Percentiles rank a stretch among this genome's conserved stretches.
phyloP scores from a whole-genome alignment of 225 moss, liverwort and hornwort species.

The Pleurozium schreberi region DNA sequence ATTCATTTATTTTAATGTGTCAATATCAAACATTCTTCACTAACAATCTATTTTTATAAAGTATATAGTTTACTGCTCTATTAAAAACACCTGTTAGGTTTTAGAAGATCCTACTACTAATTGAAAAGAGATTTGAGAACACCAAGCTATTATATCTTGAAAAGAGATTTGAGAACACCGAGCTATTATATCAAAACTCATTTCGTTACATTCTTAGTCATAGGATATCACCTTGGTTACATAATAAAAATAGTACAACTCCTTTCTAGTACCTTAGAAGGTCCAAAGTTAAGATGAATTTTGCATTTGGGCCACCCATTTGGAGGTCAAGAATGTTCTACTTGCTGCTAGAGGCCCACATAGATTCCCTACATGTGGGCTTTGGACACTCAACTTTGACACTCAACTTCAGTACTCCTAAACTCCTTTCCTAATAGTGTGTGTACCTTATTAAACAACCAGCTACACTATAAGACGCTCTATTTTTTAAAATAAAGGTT shows the following conservation, averaged over 20 bases:
- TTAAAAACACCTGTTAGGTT: background rate
- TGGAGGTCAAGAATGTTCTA: background rate
- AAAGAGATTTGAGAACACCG: background rate
- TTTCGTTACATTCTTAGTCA: background rate
- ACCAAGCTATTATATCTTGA: background rate
- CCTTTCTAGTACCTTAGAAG: fast-evolving
- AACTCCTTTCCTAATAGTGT: too few species aligned
- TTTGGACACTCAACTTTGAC: background rate
- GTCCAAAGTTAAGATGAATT: background rate
- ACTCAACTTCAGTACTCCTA: background rate
- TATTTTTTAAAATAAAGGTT: background rate
- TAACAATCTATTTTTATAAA: background rate
- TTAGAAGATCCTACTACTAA: background rate
- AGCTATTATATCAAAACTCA: background rate
- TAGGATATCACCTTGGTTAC: fast-evolving
- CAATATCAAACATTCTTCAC: background rate
- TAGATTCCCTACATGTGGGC: fast-evolving
- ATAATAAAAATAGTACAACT: background rate
- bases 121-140: background rate
- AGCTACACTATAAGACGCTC: fast-evolving
- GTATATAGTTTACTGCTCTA: background rate
- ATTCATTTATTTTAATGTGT: fast-evolving
- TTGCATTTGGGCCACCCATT: fast-evolving
- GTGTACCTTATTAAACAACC: background rate
- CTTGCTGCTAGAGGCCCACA: background rate